Conservation (phyloP, 768 basidiomycete species). For the Mycena leptocephala region DNA sequence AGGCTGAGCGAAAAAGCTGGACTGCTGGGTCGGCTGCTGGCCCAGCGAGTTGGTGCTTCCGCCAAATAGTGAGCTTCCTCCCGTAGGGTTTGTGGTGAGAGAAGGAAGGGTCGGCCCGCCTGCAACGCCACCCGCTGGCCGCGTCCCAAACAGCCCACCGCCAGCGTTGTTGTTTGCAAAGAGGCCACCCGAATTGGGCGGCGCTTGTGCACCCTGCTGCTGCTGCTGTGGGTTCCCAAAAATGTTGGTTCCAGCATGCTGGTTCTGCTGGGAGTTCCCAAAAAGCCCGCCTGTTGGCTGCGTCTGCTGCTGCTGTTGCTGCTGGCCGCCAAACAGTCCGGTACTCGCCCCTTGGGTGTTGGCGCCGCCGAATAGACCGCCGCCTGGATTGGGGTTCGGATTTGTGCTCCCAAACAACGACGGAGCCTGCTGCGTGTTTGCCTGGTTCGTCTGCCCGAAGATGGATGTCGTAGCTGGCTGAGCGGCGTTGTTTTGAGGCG, state of each 20-base stretch:
- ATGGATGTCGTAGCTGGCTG: constrained; percentile 20
- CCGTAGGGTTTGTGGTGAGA: constrained; percentile 37
- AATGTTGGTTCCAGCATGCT: constrained; percentile 38
- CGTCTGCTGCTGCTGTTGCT: constrained; percentile 33
- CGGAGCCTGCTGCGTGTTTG: no score
- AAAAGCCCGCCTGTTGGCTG: constrained; percentile 45
- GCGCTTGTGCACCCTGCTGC: constrained; percentile 33
- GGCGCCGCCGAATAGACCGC: constrained; percentile 42
- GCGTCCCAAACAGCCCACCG: constrained; percentile 50
- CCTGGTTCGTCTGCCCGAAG: no score
- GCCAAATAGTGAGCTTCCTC: constrained; percentile 46
- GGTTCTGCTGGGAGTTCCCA: constrained; percentile 46
- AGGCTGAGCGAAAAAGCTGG: constrained; percentile 51
- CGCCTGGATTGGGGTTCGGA: constrained; percentile 29
- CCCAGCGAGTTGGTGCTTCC: constrained; percentile 32
- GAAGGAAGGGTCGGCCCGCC: constrained; percentile 43
- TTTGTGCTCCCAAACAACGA: constrained; percentile 35
- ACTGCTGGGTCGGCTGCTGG: constrained; percentile 47
- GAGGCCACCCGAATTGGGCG: constrained; percentile 40
- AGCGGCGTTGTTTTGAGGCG: constrained; percentile 24
- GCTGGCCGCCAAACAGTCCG: constrained; percentile 45
- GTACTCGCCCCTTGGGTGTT: constrained; percentile 35
- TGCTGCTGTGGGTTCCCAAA: constrained; percentile 44
- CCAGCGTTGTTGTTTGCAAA: constrained; percentile 48
- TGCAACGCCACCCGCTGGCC: constrained; percentile 17